These are phyloP conservation scores for Pluteus cervinus DNA, from an alignment of 768 basidiomycete species.

Conservation along the genomic window DNA sequence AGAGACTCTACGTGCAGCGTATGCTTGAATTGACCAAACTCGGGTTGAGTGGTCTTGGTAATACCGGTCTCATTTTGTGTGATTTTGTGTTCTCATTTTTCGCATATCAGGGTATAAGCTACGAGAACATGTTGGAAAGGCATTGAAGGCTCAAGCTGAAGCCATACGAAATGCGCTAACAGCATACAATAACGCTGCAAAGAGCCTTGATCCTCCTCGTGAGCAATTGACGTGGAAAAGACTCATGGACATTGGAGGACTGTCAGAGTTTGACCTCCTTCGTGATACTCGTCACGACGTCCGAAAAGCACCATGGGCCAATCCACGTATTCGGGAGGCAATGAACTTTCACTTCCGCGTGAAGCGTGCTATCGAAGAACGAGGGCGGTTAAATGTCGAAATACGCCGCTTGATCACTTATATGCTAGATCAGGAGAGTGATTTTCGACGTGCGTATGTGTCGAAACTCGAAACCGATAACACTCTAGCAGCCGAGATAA, in stretches of 20 bases:
- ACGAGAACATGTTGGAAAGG: too few relatives aligned
- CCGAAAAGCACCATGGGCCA: constrained; percentile 20
- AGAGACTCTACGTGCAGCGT: too few relatives aligned
- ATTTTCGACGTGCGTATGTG: background rate
- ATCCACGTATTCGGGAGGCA: constrained; percentile 13
- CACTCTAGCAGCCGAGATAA: too few relatives aligned
- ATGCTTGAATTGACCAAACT: too few relatives aligned
- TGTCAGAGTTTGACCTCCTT: constrained; percentile 27
- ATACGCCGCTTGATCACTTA: constrained; percentile 17
- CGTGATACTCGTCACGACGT: constrained; percentile 24
- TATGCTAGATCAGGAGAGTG: constrained; percentile 17
- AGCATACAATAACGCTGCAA: constrained; percentile 16
- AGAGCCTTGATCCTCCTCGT: constrained; percentile 10
- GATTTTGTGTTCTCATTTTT: too few relatives aligned
- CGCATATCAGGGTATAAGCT: too few relatives aligned
- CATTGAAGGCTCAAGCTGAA: too few relatives aligned
- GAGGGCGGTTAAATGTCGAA: constrained; percentile 23
- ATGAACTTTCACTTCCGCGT: constrained; percentile 23
- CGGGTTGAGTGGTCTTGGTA: too few relatives aligned
- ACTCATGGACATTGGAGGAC: constrained; percentile 10
- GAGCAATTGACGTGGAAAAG: constrained; percentile 14
- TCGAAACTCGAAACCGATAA: too few relatives aligned
- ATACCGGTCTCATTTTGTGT: too few relatives aligned
- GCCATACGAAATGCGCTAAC: too few relatives aligned
- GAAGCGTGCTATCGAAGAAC: constrained; percentile 23